phyloP scores from a whole-genome alignment of 352 stramenopile genomes.

The Phytopythium aichiense region DNA sequence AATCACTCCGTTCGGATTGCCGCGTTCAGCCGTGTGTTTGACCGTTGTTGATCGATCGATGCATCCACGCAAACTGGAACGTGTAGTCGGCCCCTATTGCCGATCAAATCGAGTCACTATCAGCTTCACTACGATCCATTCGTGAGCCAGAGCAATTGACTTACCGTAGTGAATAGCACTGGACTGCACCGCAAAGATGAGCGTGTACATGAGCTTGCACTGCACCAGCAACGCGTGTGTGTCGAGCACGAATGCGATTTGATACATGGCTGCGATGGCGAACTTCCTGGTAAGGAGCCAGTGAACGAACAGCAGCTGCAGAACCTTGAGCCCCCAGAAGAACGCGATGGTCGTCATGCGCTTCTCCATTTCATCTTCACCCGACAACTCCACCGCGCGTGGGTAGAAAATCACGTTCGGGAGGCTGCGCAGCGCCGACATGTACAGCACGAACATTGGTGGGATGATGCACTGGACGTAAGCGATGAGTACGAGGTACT shows the following conservation, averaged over 20 bases:
- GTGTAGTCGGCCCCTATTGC: background rate
- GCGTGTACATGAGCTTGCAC: constrained; percentile 22
- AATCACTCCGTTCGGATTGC: too few species aligned
- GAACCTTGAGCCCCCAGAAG: constrained; percentile 12
- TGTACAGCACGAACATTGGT: constrained; percentile 25
- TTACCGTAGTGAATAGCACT: background rate
- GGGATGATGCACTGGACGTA: constrained; percentile 14
- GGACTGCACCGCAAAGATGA: constrained; percentile 3
- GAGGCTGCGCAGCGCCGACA: constrained; percentile 16
- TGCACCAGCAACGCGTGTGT: constrained; percentile 27
- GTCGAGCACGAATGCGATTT: constrained; percentile 48
- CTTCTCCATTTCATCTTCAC: constrained; percentile 11
- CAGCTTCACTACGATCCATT: background rate
- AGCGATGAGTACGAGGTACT: constrained; percentile 24
- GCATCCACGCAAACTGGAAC: constrained; percentile 3
- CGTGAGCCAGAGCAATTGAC: background rate
- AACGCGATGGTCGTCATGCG: constrained; percentile 19
- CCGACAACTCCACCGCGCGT: constrained; percentile 14
- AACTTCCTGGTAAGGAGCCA: constrained; percentile 19
- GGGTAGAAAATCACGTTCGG: constrained; percentile 28
- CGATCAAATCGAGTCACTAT: background rate
- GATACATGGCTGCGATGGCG: constrained; percentile 24
- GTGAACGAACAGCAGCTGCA: constrained; percentile 15
- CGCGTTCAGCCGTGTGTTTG: constrained; percentile 25
- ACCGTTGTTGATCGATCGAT: constrained; percentile 23